Evolutionary conservation across 345 rosid species (phyloP).

Genomic region (Eucalyptus paniculata): DNA sequence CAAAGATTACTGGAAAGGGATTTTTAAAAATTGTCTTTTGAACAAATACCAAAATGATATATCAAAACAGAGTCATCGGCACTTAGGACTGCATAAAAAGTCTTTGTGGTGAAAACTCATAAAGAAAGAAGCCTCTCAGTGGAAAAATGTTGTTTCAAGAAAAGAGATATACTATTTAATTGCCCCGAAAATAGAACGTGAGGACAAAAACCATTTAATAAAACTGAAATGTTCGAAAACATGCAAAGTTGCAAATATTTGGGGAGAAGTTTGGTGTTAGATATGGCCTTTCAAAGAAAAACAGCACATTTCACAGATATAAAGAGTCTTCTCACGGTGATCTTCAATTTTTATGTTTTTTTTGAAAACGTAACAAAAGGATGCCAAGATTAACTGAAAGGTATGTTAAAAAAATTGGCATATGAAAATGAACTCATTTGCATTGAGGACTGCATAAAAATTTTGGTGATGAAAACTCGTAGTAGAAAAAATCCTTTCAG

Average conservation of each 20-base stretch:
- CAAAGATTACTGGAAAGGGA: background rate
- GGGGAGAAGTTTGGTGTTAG: background rate
- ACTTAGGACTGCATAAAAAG: background rate
- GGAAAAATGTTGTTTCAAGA: background rate
- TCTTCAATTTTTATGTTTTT: background rate
- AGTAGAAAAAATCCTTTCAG: background rate
- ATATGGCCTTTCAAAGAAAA: background rate
- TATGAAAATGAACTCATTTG: background rate
- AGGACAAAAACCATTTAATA: background rate
- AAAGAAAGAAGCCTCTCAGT: background rate
- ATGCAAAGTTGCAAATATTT: background rate
- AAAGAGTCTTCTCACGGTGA: background rate
- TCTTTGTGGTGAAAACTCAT: background rate
- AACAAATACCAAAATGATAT: background rate
- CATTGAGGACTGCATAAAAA: background rate
- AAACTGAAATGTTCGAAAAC: background rate
- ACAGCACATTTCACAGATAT: background rate
- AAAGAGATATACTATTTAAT: background rate
- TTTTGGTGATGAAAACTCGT: background rate
- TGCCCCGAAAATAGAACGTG: background rate
- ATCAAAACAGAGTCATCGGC: background rate
- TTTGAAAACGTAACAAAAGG: background rate
- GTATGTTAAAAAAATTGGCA: background rate
- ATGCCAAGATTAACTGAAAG: background rate
- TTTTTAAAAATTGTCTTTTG: background rate